Percentiles rank a stretch among this genome's conserved stretches.
Evolutionary conservation across 225 moss, liverwort and hornwort genomes (phyloP).

Genomic region (Pseudisothecium myosuroides): DNA sequence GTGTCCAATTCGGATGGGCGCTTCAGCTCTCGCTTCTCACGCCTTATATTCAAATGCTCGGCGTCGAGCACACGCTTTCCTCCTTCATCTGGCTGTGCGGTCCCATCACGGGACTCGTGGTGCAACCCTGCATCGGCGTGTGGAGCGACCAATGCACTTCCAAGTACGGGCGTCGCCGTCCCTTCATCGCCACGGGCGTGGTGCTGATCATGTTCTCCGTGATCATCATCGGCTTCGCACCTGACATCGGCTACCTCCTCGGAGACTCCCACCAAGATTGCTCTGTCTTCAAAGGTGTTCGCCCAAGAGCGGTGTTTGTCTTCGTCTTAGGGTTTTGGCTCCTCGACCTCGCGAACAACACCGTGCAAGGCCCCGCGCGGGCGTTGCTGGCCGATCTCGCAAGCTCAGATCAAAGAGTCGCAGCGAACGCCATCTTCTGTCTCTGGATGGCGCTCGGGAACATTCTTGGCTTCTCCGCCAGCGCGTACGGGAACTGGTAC

Average conservation of each 20-base stretch:
- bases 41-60: constrained; percentile 66
- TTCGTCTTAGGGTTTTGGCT: constrained; percentile 93
- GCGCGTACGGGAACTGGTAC: constrained; percentile 68
- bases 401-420: constrained; percentile 42
- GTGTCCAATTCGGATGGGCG: constrained; percentile 85
- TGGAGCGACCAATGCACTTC: constrained; percentile 88
- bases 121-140: constrained; percentile 81
- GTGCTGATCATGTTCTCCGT: constrained; percentile 56
- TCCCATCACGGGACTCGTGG: constrained; percentile 72
- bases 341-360: constrained; percentile 84
- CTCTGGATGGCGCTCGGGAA: constrained; percentile 93
- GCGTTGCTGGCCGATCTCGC: constrained; percentile 83
- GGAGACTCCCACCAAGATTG: constrained; percentile 68
- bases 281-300: constrained; percentile 30
- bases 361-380: constrained; percentile 80
- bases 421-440: constrained; percentile 80
- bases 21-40: constrained; percentile 78
- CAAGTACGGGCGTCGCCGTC: constrained; percentile 80
- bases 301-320: constrained; percentile 49
- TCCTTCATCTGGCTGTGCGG: constrained; percentile 92
- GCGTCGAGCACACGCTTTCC: constrained; percentile 48
- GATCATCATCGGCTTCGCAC: constrained; percentile 68
- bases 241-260: constrained; percentile 67
- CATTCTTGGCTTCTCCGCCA: constrained; percentile 75
- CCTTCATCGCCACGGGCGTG: constrained; percentile 60